A percentile compares a stretch with the other conserved stretches of the same genome.
These are phyloP conservation scores for Melaleuca quinquenervia DNA, from an alignment of 345 rosid genomes.

Conservation along the genomic window DNA sequence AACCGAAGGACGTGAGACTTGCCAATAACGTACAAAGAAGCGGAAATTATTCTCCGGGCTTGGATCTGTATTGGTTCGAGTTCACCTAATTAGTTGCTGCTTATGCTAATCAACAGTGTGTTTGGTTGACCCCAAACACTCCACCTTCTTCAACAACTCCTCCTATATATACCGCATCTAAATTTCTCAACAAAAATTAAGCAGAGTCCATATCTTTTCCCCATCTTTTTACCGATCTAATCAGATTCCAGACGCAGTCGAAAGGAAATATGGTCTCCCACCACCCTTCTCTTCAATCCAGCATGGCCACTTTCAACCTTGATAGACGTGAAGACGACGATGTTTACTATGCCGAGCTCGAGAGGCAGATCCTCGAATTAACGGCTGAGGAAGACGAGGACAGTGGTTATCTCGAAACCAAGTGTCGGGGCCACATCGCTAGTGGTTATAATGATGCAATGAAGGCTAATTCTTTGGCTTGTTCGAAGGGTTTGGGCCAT, in stretches of 20 bases:
- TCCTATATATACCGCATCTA: background rate
- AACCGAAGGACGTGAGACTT: background rate
- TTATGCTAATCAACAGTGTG: background rate
- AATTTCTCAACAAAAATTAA: background rate
- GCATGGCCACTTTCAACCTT: background rate
- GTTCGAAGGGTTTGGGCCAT: background rate
- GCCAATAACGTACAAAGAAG: background rate
- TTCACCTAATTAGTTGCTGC: background rate
- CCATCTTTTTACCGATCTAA: background rate
- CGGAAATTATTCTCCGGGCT: background rate
- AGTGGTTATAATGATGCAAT: background rate
- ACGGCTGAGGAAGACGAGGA: slow-evolving; percentile 1
- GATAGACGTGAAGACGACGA: background rate
- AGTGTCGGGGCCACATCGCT: background rate
- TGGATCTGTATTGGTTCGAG: background rate
- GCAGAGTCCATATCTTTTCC: background rate
- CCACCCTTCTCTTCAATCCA: background rate
- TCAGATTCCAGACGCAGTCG: background rate
- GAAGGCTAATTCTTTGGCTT: background rate
- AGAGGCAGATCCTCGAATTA: background rate
- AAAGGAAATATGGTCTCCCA: background rate
- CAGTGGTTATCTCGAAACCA: background rate
- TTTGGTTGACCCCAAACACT: slow-evolving; percentile 5
- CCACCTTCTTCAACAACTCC: background rate
- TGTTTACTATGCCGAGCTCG: background rate